Conservation (phyloP, 768 basidiomycete genomes). For the Coprinellus micaceus region DNA sequence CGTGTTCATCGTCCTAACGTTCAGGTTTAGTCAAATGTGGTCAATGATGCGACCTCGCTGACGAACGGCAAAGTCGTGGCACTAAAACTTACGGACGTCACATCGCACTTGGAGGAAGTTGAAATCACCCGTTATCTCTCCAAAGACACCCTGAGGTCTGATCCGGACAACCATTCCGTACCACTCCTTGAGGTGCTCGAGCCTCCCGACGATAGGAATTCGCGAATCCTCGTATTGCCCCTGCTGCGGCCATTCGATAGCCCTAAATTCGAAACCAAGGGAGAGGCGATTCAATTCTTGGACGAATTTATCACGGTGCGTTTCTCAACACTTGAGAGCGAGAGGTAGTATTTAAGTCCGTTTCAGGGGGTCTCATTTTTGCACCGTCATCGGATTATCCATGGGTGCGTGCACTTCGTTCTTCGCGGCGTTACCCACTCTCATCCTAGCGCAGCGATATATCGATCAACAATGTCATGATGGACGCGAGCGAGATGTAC, state of each 20-base stretch:
- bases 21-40: not conserved
- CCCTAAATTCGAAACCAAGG: not conserved
- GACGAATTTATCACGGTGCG: slow-evolving; percentile 19
- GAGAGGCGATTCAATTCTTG: slow-evolving; percentile 26
- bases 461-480: slow-evolving; percentile 29
- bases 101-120: not conserved
- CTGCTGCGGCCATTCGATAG: not conserved
- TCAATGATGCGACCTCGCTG: not conserved
- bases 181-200: not conserved
- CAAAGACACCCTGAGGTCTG: not conserved
- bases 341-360: not conserved
- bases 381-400: slow-evolving; percentile 31
- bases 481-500: slow-evolving; percentile 27
- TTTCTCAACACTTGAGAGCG: too few relatives aligned
- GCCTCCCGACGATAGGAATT: not conserved
- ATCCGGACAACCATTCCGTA: not conserved
- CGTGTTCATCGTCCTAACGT: not conserved
- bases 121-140: not conserved
- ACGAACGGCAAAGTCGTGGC: not conserved
- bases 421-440: slow-evolving; percentile 9
- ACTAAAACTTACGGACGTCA: not conserved
- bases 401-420: slow-evolving; percentile 23
- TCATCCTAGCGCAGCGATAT: slow-evolving; percentile 10
- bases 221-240: not conserved
- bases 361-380: slow-evolving; percentile 31